Percentiles rank a stretch among this genome's conserved stretches.
Evolutionary conservation across 768 basidiomycete species (phyloP).

Genomic region (Coprinellus micaceus): DNA sequence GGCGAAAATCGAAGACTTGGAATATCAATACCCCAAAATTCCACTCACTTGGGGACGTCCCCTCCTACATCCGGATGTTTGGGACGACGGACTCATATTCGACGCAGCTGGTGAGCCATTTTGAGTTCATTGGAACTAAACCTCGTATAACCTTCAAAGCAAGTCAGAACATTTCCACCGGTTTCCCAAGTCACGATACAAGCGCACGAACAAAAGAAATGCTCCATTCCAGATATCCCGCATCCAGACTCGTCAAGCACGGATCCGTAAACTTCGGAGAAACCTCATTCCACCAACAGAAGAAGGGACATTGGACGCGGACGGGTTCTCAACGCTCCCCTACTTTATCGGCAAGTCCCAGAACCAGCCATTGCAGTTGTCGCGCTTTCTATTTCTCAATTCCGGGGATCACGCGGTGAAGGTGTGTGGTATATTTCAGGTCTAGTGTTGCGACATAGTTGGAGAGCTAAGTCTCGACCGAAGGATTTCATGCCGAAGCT

Average conservation of each 20-base stretch:
- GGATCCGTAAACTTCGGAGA: not conserved
- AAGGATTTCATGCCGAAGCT: not conserved
- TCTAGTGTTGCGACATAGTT: not conserved
- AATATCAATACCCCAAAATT: slow-evolving; percentile 1
- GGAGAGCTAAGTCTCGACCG: not conserved
- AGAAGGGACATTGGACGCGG: not conserved
- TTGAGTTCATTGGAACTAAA: not conserved
- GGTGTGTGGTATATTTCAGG: not conserved
- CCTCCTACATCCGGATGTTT: not conserved
- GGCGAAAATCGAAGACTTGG: slow-evolving; percentile 6
- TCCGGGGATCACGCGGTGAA: not conserved
- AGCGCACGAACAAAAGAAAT: not conserved
- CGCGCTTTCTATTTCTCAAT: not conserved
- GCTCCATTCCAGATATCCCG: not conserved
- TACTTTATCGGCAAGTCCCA: not conserved
- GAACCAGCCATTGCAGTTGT: not conserved
- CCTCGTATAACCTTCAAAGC: too few relatives aligned
- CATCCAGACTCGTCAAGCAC: not conserved
- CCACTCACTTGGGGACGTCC: slow-evolving; percentile 1
- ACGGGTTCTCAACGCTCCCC: not conserved
- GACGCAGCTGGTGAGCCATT: slow-evolving; percentile 27
- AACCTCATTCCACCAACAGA: not conserved
- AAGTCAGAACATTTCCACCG: not conserved
- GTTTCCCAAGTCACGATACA: not conserved
- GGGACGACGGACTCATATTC: slow-evolving; percentile 5